A percentile compares a stretch with the other conserved stretches of the same genome.
These are phyloP conservation scores for Hemileccinum impolitum DNA, from an alignment of 768 basidiomycete genomes.

Conservation along the genomic window DNA sequence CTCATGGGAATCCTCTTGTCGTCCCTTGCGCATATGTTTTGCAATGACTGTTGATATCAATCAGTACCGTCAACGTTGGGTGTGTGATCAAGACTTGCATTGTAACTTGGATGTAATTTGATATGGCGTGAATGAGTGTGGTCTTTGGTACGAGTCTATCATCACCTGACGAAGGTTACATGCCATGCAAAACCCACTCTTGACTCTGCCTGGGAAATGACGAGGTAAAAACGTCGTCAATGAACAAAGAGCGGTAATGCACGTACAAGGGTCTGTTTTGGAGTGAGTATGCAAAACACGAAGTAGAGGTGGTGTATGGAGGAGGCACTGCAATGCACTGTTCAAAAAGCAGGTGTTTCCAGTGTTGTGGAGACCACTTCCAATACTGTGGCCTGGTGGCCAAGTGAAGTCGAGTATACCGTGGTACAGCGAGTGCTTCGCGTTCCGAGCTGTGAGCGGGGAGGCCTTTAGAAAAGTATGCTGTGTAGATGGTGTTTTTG, in stretches of 20 bases:
- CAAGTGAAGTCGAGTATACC: slow-evolving; percentile 60
- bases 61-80: slow-evolving; percentile 5
- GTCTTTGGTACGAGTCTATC: slow-evolving; percentile 46
- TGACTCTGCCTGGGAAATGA: slow-evolving; percentile 36
- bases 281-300: slow-evolving; percentile 52
- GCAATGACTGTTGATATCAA: slow-evolving; percentile 65
- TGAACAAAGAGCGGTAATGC: neutral
- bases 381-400: slow-evolving; percentile 49
- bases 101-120: slow-evolving; percentile 66
- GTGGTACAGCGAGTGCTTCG: slow-evolving; percentile 43
- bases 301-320: slow-evolving; percentile 89
- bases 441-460: slow-evolving; percentile 19
- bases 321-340: slow-evolving; percentile 86
- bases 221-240: slow-evolving; percentile 6
- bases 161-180: slow-evolving; percentile 65
- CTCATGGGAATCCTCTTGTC: slow-evolving; percentile 98
- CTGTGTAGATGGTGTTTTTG: slow-evolving; percentile 23
- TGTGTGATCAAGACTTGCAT: slow-evolving; percentile 42
- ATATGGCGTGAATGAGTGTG: slow-evolving; percentile 57
- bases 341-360: slow-evolving; percentile 98
- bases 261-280: slow-evolving; percentile 57
- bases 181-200: slow-evolving; percentile 69
- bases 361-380: slow-evolving; percentile 72
- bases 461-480: slow-evolving; percentile 29
- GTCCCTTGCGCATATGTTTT: slow-evolving; percentile 83